Evolutionary conservation across 2,329 filamentous ascomycete species (phyloP), one percentile per base, ranked within the genome.

Genomic region (Cladosporium sp.): DNA sequence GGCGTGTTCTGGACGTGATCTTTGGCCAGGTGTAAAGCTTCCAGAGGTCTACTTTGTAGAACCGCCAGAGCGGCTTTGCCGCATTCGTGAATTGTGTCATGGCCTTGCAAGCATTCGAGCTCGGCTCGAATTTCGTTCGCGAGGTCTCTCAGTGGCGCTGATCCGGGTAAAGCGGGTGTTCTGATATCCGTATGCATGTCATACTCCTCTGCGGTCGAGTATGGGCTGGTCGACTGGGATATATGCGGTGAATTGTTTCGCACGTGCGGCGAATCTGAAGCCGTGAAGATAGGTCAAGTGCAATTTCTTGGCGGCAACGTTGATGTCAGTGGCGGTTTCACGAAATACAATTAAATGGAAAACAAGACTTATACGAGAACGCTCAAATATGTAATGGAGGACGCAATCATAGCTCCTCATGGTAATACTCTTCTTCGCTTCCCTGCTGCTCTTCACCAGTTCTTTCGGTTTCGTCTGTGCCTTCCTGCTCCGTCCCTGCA

Each of bases 1-100:
- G 87, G 84, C 67, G 86, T 92, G 4, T 88, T 84, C 71, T 93
- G 90, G 67, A 94, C 86, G 69, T 88, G 89, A 49, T 85, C 80
- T 64, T 88, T 87, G 0, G 89, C 85, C 16, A 90, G 77, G 8
- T 81, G 79, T 5, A 87, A 77, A 18, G 90, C 76, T 65, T 90
- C 85, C 39, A 84, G 74, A 6, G 81, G 77, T 14, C 77, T 73
- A 14, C 34, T 60, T 21, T 69, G 62, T 11, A 84, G 73, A 18
- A 82, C 71, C 2, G 65, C 61, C 8, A 82, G 70, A 5, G 77
- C 73, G 5, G 80, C 76, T 36, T 73, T 66, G 25, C 82, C 81
- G 68, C 81, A 83, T 43, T 73, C 71, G 30, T 75, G 69, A 18
- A 83, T 79, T 1, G 68, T 60, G 21, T 77, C 75, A 36, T 46